A percentile compares a stretch with the other conserved stretches of the same genome.
Evolutionary conservation across 2,329 filamentous ascomycete species (phyloP).

Genomic region (Venturia carpophila): DNA sequence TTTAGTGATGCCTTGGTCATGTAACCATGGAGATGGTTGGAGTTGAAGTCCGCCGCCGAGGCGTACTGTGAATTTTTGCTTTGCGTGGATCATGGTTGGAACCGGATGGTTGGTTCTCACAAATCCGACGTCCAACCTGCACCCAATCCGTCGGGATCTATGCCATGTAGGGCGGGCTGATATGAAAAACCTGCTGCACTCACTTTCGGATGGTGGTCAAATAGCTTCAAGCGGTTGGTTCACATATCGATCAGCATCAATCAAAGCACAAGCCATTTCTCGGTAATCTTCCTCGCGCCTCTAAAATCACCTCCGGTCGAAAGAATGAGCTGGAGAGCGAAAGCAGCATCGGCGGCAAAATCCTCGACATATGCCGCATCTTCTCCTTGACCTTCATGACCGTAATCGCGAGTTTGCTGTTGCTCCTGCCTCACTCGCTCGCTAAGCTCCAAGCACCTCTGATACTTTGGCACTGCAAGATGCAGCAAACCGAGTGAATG

Average conservation of each 20-base stretch:
- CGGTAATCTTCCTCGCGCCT: slow-evolving; percentile 53
- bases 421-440: slow-evolving; percentile 36
- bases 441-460: slow-evolving; percentile 46
- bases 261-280: slow-evolving; percentile 44
- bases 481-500: slow-evolving; percentile 66
- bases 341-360: slow-evolving; percentile 63
- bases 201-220: too few relatives aligned
- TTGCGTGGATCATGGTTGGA: too few relatives aligned
- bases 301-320: slow-evolving; percentile 54
- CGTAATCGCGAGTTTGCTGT: slow-evolving; percentile 18
- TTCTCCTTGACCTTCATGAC: slow-evolving; percentile 16
- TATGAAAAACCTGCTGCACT: too few relatives aligned
- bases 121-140: too few relatives aligned
- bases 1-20: too few relatives aligned
- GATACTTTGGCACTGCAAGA: slow-evolving; percentile 66
- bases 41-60: too few relatives aligned
- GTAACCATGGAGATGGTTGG: too few relatives aligned
- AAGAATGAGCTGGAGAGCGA: slow-evolving; percentile 62
- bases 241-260: neutral
- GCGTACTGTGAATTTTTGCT: too few relatives aligned
- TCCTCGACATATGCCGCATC: slow-evolving; percentile 40
- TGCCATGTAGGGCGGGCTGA: too few relatives aligned
- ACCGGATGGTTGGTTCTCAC: too few relatives aligned
- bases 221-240: too few relatives aligned
- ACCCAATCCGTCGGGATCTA: too few relatives aligned